phyloP scores from a whole-genome alignment of 805 yeast species.

The Priceomyces medius region DNA sequence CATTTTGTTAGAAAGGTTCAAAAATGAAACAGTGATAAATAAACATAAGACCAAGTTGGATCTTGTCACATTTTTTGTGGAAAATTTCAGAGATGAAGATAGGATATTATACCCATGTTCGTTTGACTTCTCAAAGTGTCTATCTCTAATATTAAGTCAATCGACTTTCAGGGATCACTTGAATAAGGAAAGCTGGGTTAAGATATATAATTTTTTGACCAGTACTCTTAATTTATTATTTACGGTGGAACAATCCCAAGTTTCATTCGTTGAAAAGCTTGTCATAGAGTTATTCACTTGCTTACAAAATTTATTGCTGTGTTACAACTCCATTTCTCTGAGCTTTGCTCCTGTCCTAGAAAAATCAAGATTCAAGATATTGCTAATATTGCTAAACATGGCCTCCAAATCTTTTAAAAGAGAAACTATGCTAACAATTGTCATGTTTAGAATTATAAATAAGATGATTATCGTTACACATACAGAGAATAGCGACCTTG shows the following conservation, averaged over 20 bases:
- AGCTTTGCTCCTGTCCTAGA: conserved; percentile 18
- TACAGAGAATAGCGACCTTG: conserved; percentile 36
- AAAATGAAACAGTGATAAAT: conserved; percentile 11
- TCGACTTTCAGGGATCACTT: conserved; percentile 33
- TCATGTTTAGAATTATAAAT: conserved; percentile 45
- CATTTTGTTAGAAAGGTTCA: conserved; percentile 18
- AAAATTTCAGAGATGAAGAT: conserved; percentile 15
- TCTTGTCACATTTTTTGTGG: conserved; percentile 16
- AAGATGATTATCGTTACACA: conserved; percentile 42
- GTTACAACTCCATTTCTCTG: conserved; percentile 16
- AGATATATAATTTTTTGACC: conserved; percentile 22
- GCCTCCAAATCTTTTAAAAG: conserved; percentile 17
- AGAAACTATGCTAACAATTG: conserved; percentile 23
- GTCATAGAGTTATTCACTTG: conserved; percentile 19
- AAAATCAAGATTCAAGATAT: conserved; percentile 16
- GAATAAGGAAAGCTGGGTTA: conserved; percentile 25
- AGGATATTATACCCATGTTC: conserved; percentile 20
- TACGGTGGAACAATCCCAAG: conserved; percentile 2
- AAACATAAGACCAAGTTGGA: conserved; percentile 23
- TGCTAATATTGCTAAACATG: conserved; percentile 18
- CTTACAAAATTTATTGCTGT: conserved; percentile 22
- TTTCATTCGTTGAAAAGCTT: conserved; percentile 18
- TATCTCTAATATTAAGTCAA: conserved; percentile 20
- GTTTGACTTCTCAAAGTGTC: conserved; percentile 23
- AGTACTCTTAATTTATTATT: conserved; percentile 11